A percentile compares a stretch with the other conserved stretches of the same genome.
These are phyloP conservation scores for Coniochaeta sp. DNA, from an alignment of 2,329 filamentous ascomycete genomes.

Conservation along the genomic window DNA sequence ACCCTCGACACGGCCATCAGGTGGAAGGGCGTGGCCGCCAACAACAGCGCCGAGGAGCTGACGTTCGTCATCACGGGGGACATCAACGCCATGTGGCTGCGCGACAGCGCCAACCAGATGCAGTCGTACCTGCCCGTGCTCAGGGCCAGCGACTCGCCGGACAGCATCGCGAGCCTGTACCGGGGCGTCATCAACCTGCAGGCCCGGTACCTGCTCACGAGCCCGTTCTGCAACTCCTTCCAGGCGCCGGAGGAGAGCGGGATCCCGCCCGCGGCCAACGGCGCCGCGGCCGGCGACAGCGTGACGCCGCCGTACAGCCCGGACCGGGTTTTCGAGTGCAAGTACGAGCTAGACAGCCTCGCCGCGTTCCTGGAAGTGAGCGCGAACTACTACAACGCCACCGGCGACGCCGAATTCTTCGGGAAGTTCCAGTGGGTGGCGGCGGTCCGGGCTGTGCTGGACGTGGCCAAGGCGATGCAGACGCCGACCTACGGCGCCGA, in stretches of 20 bases:
- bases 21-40: slow-evolving; percentile 56
- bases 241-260: slow-evolving; percentile 76
- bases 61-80: slow-evolving; percentile 53
- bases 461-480: slow-evolving; percentile 62
- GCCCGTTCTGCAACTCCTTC: slow-evolving; percentile 90
- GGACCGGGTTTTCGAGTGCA: slow-evolving; percentile 81
- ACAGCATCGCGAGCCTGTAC: slow-evolving; percentile 61
- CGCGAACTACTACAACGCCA: slow-evolving; percentile 71
- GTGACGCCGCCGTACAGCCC: slow-evolving; percentile 59
- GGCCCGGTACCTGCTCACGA: slow-evolving; percentile 58
- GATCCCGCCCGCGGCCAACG: slow-evolving; percentile 49
- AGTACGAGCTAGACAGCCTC: slow-evolving; percentile 89
- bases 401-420: slow-evolving; percentile 67
- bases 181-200: slow-evolving; percentile 73
- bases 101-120: slow-evolving; percentile 54
- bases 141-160: slow-evolving; percentile 24
- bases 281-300: slow-evolving; percentile 52
- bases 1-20: slow-evolving; percentile 66
- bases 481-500: slow-evolving; percentile 63
- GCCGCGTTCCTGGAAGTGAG: slow-evolving; percentile 79
- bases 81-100: slow-evolving; percentile 35
- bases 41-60: slow-evolving; percentile 55
- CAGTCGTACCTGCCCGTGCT: slow-evolving; percentile 65
- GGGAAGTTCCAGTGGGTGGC: slow-evolving; percentile 63
- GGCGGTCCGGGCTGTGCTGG: slow-evolving; percentile 63